Evolutionary conservation across 257 asterid genomes (phyloP).

Genomic region (Penstemon barbatus): DNA sequence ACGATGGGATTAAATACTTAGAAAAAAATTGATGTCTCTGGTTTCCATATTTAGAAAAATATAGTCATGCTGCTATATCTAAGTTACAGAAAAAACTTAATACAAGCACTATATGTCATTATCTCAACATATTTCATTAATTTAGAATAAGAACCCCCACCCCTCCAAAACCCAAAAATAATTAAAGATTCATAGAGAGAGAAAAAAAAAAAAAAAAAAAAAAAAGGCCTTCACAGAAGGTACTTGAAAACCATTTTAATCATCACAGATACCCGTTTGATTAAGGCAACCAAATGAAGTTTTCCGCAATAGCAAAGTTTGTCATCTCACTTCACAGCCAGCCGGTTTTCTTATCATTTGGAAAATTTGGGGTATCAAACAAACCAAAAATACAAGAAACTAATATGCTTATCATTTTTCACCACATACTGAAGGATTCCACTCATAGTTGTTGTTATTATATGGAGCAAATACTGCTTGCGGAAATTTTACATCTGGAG

Average conservation of each 20-base stretch:
- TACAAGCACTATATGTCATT: neutral
- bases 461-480: slow-evolving; percentile 91
- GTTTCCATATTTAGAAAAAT: slow-evolving; percentile 9
- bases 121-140: neutral
- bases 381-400: slow-evolving; percentile 13
- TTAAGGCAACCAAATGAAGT: slow-evolving; percentile 3
- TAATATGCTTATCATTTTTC: slow-evolving; percentile 27
- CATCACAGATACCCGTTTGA: slow-evolving; percentile 6
- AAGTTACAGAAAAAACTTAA: slow-evolving; percentile 3
- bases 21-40: slow-evolving; percentile 19
- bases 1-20: slow-evolving; percentile 16
- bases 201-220: too few species aligned
- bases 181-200: too few species aligned
- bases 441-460: slow-evolving; percentile 57
- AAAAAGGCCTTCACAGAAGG: too few species aligned
- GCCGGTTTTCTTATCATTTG: slow-evolving; percentile 12
- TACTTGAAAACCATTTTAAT: slow-evolving; percentile 4
- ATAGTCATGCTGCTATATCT: slow-evolving; percentile 13
- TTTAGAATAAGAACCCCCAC: too few species aligned
- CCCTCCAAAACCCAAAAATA: too few species aligned
- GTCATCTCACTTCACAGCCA: slow-evolving; percentile 23
- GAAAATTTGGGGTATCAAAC: slow-evolving; percentile 7
- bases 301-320: slow-evolving; percentile 17
- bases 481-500: slow-evolving; percentile 94
- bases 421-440: slow-evolving; percentile 87